Percentiles rank a stretch among this genome's conserved stretches.
Conservation (phyloP, 257 asterid species). For the Vinca minor region DNA sequence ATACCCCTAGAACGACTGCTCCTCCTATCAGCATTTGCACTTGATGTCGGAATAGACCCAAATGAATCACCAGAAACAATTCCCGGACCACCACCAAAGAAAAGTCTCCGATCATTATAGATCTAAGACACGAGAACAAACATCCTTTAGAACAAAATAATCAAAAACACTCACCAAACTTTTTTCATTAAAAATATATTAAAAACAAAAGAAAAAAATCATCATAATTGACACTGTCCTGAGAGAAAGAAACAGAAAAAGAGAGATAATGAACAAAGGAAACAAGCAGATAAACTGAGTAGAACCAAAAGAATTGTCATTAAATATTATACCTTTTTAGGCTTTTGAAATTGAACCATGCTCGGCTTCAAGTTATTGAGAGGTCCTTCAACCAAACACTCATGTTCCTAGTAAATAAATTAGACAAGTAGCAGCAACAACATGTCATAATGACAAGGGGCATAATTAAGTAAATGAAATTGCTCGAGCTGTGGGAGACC, state of each 20-base stretch:
- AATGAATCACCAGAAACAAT: slow-evolving; percentile 59
- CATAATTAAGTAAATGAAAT: background rate
- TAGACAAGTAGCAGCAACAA: slow-evolving; percentile 12
- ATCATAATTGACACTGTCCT: background rate
- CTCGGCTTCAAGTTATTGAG: slow-evolving; percentile 94
- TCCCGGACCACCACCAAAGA: slow-evolving; percentile 90
- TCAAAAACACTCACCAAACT: background rate
- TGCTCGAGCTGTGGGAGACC: background rate
- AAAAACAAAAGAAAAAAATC: background rate
- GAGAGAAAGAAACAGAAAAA: too few species aligned
- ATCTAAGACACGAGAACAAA: slow-evolving; percentile 48
- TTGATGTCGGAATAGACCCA: slow-evolving; percentile 56
- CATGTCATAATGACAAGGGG: background rate
- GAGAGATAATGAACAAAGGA: slow-evolving; percentile 3
- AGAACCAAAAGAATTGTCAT: background rate
- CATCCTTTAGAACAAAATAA: background rate
- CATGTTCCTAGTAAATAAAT: slow-evolving; percentile 58
- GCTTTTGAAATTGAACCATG: slow-evolving; percentile 99
- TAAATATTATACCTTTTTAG: slow-evolving; percentile 56
- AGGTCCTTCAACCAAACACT: slow-evolving; percentile 99
- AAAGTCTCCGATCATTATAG: slow-evolving; percentile 80
- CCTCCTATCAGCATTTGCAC: slow-evolving; percentile 63
- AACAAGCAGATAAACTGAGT: too few species aligned
- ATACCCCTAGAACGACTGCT: slow-evolving; percentile 81
- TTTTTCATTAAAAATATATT: too few species aligned